Conservation (phyloP, 2,329 filamentous ascomycete genomes). For the Penicillium olsonii region DNA sequence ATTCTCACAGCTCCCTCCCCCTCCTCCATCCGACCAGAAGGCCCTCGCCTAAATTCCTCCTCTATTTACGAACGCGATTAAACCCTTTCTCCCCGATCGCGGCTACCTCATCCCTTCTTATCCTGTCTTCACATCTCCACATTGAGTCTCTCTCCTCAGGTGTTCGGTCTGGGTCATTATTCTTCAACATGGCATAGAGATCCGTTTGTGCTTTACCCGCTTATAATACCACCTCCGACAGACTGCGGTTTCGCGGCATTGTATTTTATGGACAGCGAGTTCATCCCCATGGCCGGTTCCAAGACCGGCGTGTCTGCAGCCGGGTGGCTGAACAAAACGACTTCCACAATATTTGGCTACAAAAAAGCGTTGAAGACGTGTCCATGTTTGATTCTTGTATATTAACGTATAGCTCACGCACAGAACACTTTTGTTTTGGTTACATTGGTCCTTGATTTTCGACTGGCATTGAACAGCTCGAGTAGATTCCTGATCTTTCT, state of each 20-base stretch:
- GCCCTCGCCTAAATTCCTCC: conserved; percentile 34
- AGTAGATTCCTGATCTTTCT: not conserved
- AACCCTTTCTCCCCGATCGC: conserved; percentile 6
- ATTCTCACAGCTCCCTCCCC: conserved; percentile 32
- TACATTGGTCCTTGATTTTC: not conserved
- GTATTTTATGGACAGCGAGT: conserved; percentile 30
- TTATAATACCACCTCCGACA: conserved; percentile 29
- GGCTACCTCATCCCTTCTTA: conserved; percentile 15
- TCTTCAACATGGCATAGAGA: conserved; percentile 41
- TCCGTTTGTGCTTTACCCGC: conserved; percentile 24
- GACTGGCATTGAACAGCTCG: not conserved
- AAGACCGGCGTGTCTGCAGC: conserved; percentile 23
- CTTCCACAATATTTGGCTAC: not conserved
- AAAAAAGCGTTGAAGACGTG: conserved; percentile 18
- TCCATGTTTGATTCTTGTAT: conserved; percentile 22
- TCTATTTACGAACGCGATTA: conserved; percentile 8
- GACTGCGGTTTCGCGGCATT: conserved; percentile 27
- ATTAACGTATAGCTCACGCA: conserved; percentile 4
- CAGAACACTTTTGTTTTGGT: conserved; percentile 2
- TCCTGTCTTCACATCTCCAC: conserved; percentile 25
- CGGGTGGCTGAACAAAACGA: conserved; percentile 11
- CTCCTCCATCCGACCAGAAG: conserved; percentile 38
- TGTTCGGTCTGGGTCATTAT: conserved; percentile 40
- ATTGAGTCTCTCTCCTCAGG: conserved; percentile 43
- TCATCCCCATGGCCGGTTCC: conserved; percentile 13